Conservation (phyloP, 352 stramenopile genomes). For the Phytophthora constricta region DNA sequence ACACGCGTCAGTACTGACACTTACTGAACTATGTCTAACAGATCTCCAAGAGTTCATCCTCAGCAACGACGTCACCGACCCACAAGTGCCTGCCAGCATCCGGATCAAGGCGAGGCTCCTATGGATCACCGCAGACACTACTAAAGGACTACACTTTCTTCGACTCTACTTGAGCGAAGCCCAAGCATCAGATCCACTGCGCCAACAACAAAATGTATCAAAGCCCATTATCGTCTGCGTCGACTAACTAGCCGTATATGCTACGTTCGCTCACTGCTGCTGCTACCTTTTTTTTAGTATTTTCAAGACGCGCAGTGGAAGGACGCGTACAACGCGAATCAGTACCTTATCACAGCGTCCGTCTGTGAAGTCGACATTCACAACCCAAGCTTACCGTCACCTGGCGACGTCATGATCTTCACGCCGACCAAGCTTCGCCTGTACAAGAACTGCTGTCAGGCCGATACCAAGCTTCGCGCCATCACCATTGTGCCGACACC, state of each 20-base stretch:
- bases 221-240: background rate
- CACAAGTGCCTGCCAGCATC: no score
- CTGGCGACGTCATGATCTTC: background rate
- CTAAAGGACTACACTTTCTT: conserved; percentile 4
- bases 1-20: no score
- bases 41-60: no score
- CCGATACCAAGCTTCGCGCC: conserved; percentile 3
- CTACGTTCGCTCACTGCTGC: background rate
- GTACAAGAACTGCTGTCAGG: conserved; percentile 13
- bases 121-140: background rate
- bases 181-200: conserved; percentile 5
- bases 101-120: no score
- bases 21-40: no score
- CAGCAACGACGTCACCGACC: no score
- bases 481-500: background rate
- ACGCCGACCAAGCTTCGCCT: conserved; percentile 3
- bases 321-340: background rate
- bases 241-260: background rate
- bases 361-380: background rate
- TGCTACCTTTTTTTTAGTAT: background rate
- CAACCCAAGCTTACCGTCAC: background rate
- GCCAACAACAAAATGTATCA: conserved; percentile 10
- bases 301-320: background rate
- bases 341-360: conserved; percentile 4
- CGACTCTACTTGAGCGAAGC: conserved; percentile 9